phyloP scores from a whole-genome alignment of 495 filamentous ascomycete species.

The Pyrenopolyporus hunteri region DNA sequence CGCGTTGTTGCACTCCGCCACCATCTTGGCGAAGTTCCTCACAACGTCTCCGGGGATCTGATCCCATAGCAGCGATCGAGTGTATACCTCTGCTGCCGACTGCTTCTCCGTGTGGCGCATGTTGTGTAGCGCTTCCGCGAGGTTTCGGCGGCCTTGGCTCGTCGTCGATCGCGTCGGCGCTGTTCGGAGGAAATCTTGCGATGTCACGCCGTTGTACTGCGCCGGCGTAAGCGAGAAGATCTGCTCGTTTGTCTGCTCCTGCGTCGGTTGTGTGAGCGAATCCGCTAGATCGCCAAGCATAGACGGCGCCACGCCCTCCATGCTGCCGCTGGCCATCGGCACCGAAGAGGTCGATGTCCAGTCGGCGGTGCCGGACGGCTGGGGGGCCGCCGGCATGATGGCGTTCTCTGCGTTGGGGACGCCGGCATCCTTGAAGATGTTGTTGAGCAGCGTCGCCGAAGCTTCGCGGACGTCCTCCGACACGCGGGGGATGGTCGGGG shows the following conservation, averaged over 20 bases:
- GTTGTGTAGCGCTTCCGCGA: slow-evolving; percentile 81
- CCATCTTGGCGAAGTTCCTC: slow-evolving; percentile 88
- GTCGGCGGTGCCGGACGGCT: slow-evolving; percentile 56
- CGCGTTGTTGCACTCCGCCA: slow-evolving; percentile 61
- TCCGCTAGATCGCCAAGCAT: slow-evolving; percentile 77
- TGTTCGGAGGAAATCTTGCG: slow-evolving; percentile 66
- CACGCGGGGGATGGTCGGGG: slow-evolving; percentile 76
- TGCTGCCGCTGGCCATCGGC: slow-evolving; percentile 58
- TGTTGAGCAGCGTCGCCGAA: slow-evolving; percentile 86
- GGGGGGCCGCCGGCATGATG: slow-evolving; percentile 55
- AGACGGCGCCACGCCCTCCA: slow-evolving; percentile 63
- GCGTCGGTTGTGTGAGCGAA: slow-evolving; percentile 74
- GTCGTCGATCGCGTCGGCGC: slow-evolving; percentile 54
- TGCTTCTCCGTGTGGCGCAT: slow-evolving; percentile 73
- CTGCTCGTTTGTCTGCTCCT: slow-evolving; percentile 88
- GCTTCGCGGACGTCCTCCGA: slow-evolving; percentile 93
- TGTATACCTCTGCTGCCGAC: slow-evolving; percentile 85
- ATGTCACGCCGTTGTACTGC: slow-evolving; percentile 88
- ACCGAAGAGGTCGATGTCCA: slow-evolving; percentile 52
- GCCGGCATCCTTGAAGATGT: slow-evolving; percentile 81
- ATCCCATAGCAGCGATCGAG: slow-evolving; percentile 91
- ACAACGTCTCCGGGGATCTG: slow-evolving; percentile 91
- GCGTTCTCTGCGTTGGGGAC: slow-evolving; percentile 55
- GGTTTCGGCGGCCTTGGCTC: slow-evolving; percentile 67
- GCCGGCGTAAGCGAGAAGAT: slow-evolving; percentile 82